Evolutionary conservation across 225 moss, liverwort and hornwort genomes (phyloP), one percentile per base, ranked within the genome.

Genomic region (Climacium dendroides): DNA sequence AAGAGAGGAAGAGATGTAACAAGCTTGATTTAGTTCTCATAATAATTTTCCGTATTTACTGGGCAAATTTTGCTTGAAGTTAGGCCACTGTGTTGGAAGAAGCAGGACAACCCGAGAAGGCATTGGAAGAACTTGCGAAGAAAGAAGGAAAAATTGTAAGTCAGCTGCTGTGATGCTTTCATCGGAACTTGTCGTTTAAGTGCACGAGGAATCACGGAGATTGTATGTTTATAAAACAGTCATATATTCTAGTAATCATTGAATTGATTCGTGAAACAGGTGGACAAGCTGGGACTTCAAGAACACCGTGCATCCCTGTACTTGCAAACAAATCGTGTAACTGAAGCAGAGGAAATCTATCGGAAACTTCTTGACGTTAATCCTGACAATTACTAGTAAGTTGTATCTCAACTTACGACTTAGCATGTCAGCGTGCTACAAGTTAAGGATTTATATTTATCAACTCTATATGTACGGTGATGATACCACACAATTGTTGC

Each of bases 51-150:
- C 19, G 15, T 87, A 57, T 69, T 89, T 83, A 92, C 57, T 80
- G 52, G 85, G 88, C 30, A 80, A 50, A n/a, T 76, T 82, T 84
- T 76, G 34, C 61, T 86, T 90, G 89, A 90, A 91, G 86, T 77
- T 78, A 95, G 95, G 95, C 95, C 30, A 94, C 97, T 84, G 95
- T 99, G 86, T 77, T 97, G 89, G 95, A 97, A 83, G 99, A 99
- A 92, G 95, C 99, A 54, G 96, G 97, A 85, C 73, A 93, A 73
- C 92, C 92, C 54, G 95, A 96, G 67, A 95, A 93, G 93, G 99
- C 99, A 52, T 84, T 99, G 85, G 94, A 94, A 60, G 99, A 99
- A 90, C 95, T 99, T 71, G 83, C 88, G 17, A 96, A 88, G 89
- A 99, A 97, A 83, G 96, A 97, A 85, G 91, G 50, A 61, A 99